phyloP scores from a whole-genome alignment of 2,329 filamentous ascomycete genomes.

The Cladosporium halotolerans region DNA sequence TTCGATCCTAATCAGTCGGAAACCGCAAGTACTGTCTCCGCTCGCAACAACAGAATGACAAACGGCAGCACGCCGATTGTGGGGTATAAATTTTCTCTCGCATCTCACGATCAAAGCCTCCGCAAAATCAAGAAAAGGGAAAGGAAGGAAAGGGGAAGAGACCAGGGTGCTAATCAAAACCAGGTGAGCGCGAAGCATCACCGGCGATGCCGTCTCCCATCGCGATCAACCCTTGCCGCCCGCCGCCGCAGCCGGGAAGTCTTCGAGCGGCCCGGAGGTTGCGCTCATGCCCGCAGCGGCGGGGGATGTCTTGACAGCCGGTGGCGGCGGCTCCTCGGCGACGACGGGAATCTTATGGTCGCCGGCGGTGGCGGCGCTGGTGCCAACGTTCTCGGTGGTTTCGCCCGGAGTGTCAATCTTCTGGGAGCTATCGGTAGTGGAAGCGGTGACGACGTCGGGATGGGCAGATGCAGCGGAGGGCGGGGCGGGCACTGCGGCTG shows the following conservation, averaged over 20 bases:
- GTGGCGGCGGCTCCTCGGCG: slow-evolving; percentile 13
- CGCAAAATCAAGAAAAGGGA: no score
- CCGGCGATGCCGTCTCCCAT: no score
- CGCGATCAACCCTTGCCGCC: no score
- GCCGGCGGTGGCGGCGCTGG: not conserved
- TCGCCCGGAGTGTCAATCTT: slow-evolving; percentile 5
- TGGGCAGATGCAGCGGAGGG: not conserved
- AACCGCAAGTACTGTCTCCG: no score
- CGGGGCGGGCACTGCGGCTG: not conserved
- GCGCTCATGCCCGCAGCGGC: slow-evolving; percentile 27
- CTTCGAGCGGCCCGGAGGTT: slow-evolving; percentile 27
- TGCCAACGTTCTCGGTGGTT: not conserved
- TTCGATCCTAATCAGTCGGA: no score
- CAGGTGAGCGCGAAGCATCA: no score
- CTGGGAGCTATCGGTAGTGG: slow-evolving; percentile 5
- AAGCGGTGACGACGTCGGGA: not conserved
- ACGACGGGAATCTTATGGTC: slow-evolving; percentile 24
- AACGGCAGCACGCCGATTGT: no score
- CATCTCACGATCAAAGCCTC: no score
- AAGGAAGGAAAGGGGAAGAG: no score
- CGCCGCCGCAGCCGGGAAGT: slow-evolving; percentile 16
- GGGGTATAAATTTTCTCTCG: no score
- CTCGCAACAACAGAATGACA: no score
- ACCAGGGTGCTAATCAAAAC: no score
- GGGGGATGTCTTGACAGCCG: slow-evolving; percentile 14